Percentiles rank a stretch among this genome's conserved stretches.
These are phyloP conservation scores for Aureobasidium sp. DNA, from an alignment of 2,329 filamentous ascomycete genomes.

Conservation along the genomic window DNA sequence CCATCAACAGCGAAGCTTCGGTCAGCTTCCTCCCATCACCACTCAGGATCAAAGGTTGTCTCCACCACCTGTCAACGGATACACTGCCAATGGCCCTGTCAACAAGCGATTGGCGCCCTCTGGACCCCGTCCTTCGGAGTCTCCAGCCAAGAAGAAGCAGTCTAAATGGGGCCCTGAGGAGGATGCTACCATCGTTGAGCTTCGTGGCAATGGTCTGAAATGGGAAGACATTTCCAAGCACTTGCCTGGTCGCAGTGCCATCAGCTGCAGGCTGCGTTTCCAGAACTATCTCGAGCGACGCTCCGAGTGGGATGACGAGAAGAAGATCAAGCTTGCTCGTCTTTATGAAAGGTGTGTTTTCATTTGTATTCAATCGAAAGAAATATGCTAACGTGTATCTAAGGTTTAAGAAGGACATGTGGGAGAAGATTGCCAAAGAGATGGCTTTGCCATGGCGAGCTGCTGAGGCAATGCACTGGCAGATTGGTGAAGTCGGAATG, in stretches of 20 bases:
- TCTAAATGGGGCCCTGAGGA: constrained; percentile 98
- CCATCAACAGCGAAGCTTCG: constrained; percentile 25
- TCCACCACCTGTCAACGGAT: constrained; percentile 23
- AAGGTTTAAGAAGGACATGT: constrained; percentile 99
- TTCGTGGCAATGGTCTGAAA: constrained; percentile 93
- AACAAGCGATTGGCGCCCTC: constrained; percentile 48
- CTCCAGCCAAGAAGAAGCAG: constrained; percentile 92
- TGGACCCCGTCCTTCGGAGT: constrained; percentile 56
- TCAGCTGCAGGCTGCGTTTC: constrained; percentile 94
- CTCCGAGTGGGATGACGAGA: constrained; percentile 97
- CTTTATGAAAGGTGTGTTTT: constrained; percentile 95
- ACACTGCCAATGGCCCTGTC: constrained; percentile 7
- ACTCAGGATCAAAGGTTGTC: constrained; percentile 24
- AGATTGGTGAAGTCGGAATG: constrained; percentile 95
- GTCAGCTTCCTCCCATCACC: constrained; percentile 16
- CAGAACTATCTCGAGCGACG: constrained; percentile 97
- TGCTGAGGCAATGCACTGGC: constrained; percentile 99
- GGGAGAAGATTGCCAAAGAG: constrained; percentile 94
- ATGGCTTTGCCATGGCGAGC: constrained; percentile 97
- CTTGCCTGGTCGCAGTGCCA: constrained; percentile 89
- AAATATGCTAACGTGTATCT: too few species aligned
- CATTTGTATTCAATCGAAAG: too few species aligned
- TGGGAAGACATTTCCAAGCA: constrained; percentile 98
- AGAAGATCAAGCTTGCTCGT: constrained; percentile 95
- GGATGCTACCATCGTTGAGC: constrained; percentile 92